Evolutionary conservation across 768 basidiomycete genomes (phyloP), one percentile per base, ranked within the genome.

Genomic region (Russula emetica): DNA sequence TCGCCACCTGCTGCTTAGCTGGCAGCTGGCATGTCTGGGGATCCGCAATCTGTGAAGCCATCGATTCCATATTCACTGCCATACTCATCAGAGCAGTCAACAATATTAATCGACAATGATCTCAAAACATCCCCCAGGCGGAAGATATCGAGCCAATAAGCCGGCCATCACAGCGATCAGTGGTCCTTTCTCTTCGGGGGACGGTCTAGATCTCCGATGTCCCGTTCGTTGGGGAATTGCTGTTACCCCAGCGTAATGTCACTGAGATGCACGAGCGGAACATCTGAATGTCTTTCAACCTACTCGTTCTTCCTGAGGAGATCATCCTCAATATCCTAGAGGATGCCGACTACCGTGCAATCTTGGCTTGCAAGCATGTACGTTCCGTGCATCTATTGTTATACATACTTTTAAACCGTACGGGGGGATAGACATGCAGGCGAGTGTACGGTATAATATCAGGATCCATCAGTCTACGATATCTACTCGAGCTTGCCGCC

Each of bases 401-500:
- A 28, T 51, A 20, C n/a, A 26, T 51, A 26, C 18, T 9, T 45
- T 11, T 58, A 22, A 58, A 18, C 11, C 5, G 28, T 24, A 3
- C 28, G 5, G 30, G 22, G 5, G 11, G 3, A 18, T 6, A 58
- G 62, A 63, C 40, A 1, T 63, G 62, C 22, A 50, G 50, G 52
- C 50, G 40, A 8, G 24, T 58, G 22, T 32, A 57, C 26, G 55
- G 24, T 28, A 32, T 50, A 30, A 52, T 58, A 22, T 50, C 55
- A 16, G 11, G 55, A 2, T 62, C 62, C 14, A 52, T 58, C 16
- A 58, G 55, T 28, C 49, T 62, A 28, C 50, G 50, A 18, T 62
- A 58, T 42, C 22, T 30, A 38, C 55, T 62, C 5, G 61, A 50
- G 28, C 61, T 62, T 49, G 55, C 38, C 5, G 61, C 61, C 55